Percentiles rank a stretch among this genome's conserved stretches.
These are phyloP conservation scores for Saturnispora diversa DNA, from an alignment of 805 yeast species.

Conservation along the genomic window DNA sequence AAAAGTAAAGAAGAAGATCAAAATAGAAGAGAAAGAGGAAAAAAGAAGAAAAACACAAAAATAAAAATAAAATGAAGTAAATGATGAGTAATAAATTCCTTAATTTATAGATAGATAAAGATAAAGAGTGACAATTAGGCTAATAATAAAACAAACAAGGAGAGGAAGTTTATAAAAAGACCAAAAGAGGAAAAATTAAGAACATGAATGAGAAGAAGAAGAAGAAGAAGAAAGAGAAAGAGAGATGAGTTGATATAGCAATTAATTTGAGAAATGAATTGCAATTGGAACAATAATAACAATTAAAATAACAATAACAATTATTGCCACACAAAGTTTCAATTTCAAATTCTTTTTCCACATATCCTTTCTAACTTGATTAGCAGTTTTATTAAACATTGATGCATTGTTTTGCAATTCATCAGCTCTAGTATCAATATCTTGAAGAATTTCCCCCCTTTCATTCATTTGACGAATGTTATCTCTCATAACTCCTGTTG, in stretches of 20 bases:
- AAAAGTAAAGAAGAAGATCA: too few relatives aligned
- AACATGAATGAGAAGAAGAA: not conserved
- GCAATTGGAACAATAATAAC: conserved; percentile 91
- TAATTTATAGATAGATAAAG: too few relatives aligned
- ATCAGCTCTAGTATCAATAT: conserved; percentile 88
- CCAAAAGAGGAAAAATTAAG: not conserved
- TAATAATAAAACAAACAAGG: too few relatives aligned
- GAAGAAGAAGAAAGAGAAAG: not conserved
- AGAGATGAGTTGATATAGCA: too few relatives aligned
- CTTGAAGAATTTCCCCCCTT: conserved; percentile 87
- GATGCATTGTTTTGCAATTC: conserved; percentile 87
- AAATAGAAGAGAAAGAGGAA: too few relatives aligned
- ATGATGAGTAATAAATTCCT: too few relatives aligned
- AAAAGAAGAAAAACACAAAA: too few relatives aligned
- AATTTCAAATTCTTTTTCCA: conserved; percentile 98
- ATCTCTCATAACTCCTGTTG: conserved; percentile 96
- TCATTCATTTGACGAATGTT: conserved; percentile 94
- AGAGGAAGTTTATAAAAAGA: too few relatives aligned
- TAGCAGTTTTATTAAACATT: conserved; percentile 93
- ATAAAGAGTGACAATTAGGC: too few relatives aligned
- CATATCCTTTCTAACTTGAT: conserved; percentile 95
- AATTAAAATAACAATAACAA: conserved; percentile 68
- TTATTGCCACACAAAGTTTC: conserved; percentile 82
- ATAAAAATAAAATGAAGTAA: too few relatives aligned
- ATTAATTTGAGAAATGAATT: conserved; percentile 55